phyloP scores from a whole-genome alignment of 2,329 filamentous ascomycete genomes.

The Phyllosticta paracitricarpa region DNA sequence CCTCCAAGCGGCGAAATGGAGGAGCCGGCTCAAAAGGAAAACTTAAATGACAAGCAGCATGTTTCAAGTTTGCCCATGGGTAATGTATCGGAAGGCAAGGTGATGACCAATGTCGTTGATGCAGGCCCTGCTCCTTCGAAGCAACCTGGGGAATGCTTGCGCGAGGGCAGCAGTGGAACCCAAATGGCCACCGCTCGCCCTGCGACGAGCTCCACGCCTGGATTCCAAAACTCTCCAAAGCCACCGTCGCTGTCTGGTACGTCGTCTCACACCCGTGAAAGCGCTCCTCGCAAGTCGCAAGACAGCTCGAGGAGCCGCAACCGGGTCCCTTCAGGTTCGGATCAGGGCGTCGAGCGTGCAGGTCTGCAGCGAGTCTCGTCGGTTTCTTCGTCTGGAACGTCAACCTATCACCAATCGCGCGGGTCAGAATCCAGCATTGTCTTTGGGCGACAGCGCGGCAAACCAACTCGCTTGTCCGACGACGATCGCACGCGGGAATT shows the following conservation, averaged over 20 bases:
- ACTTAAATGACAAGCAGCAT: slow-evolving; percentile 16
- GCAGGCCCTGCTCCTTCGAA: not conserved
- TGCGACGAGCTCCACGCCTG: not conserved
- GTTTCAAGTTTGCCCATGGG: slow-evolving; percentile 7
- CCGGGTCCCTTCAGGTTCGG: slow-evolving; percentile 12
- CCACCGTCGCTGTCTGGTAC: slow-evolving; percentile 2
- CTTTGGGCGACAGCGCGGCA: slow-evolving; percentile 15
- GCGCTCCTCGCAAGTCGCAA: not conserved
- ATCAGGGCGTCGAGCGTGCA: slow-evolving; percentile 19
- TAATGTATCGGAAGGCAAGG: not conserved
- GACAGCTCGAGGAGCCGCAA: slow-evolving; percentile 1
- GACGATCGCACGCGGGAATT: slow-evolving; percentile 35
- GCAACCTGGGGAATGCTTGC: not conserved
- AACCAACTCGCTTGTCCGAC: slow-evolving; percentile 24
- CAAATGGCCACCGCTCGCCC: not conserved
- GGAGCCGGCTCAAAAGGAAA: slow-evolving; percentile 14
- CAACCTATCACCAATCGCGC: slow-evolving; percentile 22
- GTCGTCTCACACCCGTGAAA: slow-evolving; percentile 5
- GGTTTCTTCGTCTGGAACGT: slow-evolving; percentile 22
- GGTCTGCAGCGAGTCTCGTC: slow-evolving; percentile 25
- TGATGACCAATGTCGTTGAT: not conserved
- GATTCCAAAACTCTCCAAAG: not conserved
- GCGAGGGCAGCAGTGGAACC: not conserved
- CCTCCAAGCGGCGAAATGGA: not conserved
- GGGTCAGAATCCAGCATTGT: slow-evolving; percentile 25